Percentiles rank a stretch among this genome's conserved stretches.
Conservation (phyloP, 164 flowering plant species). For the Malania oleifera region DNA sequence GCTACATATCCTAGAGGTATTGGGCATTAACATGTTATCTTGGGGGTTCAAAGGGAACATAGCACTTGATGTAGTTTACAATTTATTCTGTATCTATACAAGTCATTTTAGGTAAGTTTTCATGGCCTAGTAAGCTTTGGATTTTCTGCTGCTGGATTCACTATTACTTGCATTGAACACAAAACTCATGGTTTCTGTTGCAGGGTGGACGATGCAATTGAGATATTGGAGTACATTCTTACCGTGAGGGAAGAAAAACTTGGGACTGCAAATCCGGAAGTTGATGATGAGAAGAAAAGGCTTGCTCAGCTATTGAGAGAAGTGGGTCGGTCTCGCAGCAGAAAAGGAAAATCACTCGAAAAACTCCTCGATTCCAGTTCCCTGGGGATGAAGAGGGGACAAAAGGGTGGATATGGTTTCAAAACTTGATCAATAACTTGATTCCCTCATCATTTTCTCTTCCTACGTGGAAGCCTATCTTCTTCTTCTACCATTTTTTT, state of each 20-base stretch:
- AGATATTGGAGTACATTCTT: conserved; percentile 32
- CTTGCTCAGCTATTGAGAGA: conserved; percentile 34
- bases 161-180: not conserved
- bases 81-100: too few species aligned
- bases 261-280: conserved; percentile 42
- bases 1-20: too few species aligned
- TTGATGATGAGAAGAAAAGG: conserved; percentile 38
- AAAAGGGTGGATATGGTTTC: conserved; percentile 14
- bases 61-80: too few species aligned
- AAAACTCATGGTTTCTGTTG: not conserved
- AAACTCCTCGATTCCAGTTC: conserved; percentile 28
- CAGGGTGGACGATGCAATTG: conserved; percentile 40
- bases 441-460: not conserved
- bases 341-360: conserved; percentile 29
- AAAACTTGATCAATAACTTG: conserved; percentile 1
- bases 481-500: too few species aligned
- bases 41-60: too few species aligned
- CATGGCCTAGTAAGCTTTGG: too few species aligned
- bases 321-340: conserved; percentile 27
- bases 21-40: too few species aligned
- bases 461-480: too few species aligned
- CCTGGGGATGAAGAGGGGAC: conserved; percentile 10
- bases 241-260: conserved; percentile 41
- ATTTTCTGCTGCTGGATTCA: not conserved
- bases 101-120: not conserved